Evolutionary conservation across 306 rosid genomes (phyloP), one percentile per base, ranked within the genome.

Genomic region (Cucumis melo): DNA sequence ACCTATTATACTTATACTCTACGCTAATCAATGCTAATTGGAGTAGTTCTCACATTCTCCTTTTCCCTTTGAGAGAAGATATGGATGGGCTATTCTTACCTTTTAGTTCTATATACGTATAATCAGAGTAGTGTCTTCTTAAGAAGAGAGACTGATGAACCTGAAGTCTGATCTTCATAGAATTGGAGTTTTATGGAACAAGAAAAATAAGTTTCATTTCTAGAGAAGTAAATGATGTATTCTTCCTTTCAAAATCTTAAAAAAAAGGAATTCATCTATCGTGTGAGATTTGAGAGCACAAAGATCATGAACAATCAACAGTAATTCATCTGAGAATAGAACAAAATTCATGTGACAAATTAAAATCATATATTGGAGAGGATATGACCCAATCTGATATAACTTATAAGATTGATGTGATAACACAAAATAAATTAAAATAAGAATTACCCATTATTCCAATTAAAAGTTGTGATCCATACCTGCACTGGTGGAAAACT

Each of bases 401-500:
- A 27, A 27, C 29, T 27, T 27, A 27, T 27, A 20, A 14, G 36
- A 38, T 20, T 34, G 5, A 57, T 58, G 56, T 14, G 5, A 41
- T 75, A 6, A 55, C 39, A 75, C 13, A 41, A n/a, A 38, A 75
- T 14, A 41, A 11, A 75, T 13, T 75, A 36, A 20, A 20, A 73
- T 42, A 58, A 73, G 61, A 27, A 73, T 5, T 15, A 73, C 32
- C 32, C 10, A 23, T 16, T 17, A 15, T 15, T 46, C 75, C 27
- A 11, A 59, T 56, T 36, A 50, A 55, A 56, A 23, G 68, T 24
- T 13, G 65, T 44, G 61, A 76, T 54, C 23, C 60, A 41, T 87
- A 92, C 99, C 98, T 90, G 99, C 48, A 95, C 88, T 0, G 98
- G 97, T 29, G 98, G 99, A 81, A 95, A 95, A 82, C 92, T 87